Conservation (phyloP, 2,329 filamentous ascomycete species). For the Xylaria multiplex region DNA sequence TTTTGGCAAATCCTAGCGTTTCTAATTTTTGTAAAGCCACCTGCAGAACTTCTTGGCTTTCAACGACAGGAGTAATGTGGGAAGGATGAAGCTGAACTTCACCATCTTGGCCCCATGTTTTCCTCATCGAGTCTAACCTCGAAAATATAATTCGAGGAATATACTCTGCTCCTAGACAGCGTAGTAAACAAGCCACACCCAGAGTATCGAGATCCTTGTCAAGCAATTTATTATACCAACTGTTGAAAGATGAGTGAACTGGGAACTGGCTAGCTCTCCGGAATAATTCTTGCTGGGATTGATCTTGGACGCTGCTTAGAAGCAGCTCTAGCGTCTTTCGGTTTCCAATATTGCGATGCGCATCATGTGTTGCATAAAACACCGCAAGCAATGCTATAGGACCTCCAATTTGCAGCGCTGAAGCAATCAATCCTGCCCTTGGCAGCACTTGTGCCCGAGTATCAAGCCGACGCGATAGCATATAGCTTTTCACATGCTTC, state of each 20-base stretch:
- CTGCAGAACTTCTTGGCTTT: not conserved
- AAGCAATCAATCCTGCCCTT: not conserved
- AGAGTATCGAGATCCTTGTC: conserved; percentile 15
- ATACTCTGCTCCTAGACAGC: not conserved
- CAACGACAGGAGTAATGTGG: conserved; percentile 3
- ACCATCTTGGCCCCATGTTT: conserved; percentile 4
- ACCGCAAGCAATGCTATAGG: conserved; percentile 12
- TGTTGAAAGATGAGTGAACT: conserved; percentile 5
- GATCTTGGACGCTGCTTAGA: too few relatives aligned
- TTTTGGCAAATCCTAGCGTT: conserved; percentile 5
- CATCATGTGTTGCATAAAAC: too few relatives aligned
- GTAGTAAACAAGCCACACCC: conserved; percentile 9
- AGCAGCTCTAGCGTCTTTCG: too few relatives aligned
- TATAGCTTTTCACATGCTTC: conserved; percentile 16
- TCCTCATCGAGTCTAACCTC: conserved; percentile 4
- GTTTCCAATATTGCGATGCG: too few relatives aligned
- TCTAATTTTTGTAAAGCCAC: conserved; percentile 7
- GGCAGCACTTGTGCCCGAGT: not conserved
- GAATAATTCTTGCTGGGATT: too few relatives aligned
- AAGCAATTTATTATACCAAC: conserved; percentile 14
- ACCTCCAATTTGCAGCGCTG: not conserved
- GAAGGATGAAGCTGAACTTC: conserved; percentile 2
- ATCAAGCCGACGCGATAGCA: conserved; percentile 16
- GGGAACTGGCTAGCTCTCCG: conserved; percentile 4
- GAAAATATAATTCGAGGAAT: conserved; percentile 9